Evolutionary conservation across 176 grass and related monocot genomes (phyloP).

Genomic region (Guadua angustifolia): DNA sequence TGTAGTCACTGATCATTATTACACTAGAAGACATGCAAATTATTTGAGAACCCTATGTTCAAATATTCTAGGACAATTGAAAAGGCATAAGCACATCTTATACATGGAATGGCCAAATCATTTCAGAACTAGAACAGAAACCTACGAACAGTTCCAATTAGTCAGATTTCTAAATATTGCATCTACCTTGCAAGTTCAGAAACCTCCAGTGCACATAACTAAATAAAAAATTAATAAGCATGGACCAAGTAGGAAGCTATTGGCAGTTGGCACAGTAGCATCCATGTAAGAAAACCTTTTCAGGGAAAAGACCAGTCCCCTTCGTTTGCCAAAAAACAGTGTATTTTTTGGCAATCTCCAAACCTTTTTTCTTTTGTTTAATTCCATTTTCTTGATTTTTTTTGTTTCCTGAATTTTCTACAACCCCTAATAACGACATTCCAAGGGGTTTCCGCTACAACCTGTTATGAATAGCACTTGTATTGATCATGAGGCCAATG

Average conservation of each 20-base stretch:
- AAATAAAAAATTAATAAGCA: not conserved
- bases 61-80: constrained; percentile 19
- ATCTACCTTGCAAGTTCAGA: not conserved
- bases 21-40: constrained; percentile 19
- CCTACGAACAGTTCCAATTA: constrained; percentile 7
- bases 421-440: not conserved
- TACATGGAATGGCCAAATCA: constrained; percentile 17
- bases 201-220: not conserved
- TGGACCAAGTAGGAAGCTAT: not conserved
- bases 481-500: no score
- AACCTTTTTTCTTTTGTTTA: not conserved
- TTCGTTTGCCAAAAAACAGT: not conserved
- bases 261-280: not conserved
- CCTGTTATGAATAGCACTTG: no score
- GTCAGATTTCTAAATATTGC: not conserved
- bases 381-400: no score
- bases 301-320: not conserved
- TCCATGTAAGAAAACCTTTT: not conserved
- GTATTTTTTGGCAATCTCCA: not conserved
- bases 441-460: no score
- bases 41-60: constrained; percentile 24
- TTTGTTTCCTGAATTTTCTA: not conserved
- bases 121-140: not conserved
- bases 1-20: not conserved
- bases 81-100: not conserved